A percentile compares a stretch with the other conserved stretches of the same genome.
Conservation (phyloP, 169 alveolate genomes). For the Cryptosporidium viatorum region DNA sequence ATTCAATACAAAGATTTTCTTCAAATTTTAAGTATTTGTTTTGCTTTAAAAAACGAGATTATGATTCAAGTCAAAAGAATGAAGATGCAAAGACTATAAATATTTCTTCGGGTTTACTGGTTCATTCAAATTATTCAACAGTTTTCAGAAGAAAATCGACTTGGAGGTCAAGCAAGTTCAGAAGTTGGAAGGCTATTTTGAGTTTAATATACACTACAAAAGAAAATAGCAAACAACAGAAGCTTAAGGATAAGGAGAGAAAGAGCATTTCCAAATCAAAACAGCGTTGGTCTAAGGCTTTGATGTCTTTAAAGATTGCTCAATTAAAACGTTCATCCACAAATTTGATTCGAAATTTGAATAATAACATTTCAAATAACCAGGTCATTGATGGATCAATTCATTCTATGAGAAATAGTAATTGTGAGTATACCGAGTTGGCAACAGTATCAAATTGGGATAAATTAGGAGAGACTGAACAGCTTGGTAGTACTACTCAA, state of each 20-base stretch:
- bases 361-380: not conserved
- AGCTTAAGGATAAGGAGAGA: not conserved
- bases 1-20: not conserved
- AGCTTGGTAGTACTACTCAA: not conserved
- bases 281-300: constrained; percentile 40
- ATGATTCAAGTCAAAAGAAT: not conserved
- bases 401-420: not conserved
- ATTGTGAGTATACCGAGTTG: constrained; percentile 15
- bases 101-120: constrained; percentile 44
- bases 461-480: not conserved
- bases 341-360: not conserved
- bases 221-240: not conserved
- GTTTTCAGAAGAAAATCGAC: constrained; percentile 51
- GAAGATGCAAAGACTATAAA: constrained; percentile 21
- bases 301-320: constrained; percentile 22
- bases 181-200: constrained; percentile 26
- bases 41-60: not conserved
- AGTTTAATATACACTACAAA: constrained; percentile 1
- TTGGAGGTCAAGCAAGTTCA: constrained; percentile 58
- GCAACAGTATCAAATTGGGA: not conserved
- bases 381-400: not conserved
- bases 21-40: not conserved
- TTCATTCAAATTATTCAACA: constrained; percentile 49
- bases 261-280: constrained; percentile 16
- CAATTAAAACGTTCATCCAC: constrained; percentile 15